Base-by-base conservation (phyloP, 1,284 basidiomycete genomes). In the Phenoliferia sp. region DNA sequence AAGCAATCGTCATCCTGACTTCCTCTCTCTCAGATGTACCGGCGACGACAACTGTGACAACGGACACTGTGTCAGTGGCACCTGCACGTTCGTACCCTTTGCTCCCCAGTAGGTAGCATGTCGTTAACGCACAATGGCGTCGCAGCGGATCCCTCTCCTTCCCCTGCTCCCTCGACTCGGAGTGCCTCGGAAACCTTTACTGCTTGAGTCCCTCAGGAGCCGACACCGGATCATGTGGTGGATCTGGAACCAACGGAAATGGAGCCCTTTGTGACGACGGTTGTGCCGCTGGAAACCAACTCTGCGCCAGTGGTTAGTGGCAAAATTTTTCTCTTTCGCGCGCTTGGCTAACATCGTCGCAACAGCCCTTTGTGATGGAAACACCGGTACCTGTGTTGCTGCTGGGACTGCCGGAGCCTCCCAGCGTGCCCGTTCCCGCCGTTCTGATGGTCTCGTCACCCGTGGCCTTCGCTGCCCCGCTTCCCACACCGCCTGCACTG, bases 401-500 rank as follows among this genome's bases (percentile, higher is more conserved):
- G 12, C 39, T 12, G 39, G 12, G 39, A 12, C 22, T 22, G 39
- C 12, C 22, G 39, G 39, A 12, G 39, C 39, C 22, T 44, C 39
- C 12, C 39, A 44, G 22, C 39, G 39, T 22, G 12, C 39, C 39
- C 39, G 39, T 22, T 12, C 39, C 39, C 39, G 39, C 12, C 39
- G 39, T 22, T 22, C 12, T 22, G 39, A 44, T 12, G 39, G 12
- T 12, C 39, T 44, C 39, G 39, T 22, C 22, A 44, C 12, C 39
- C 22, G 39, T 44, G 12, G 39, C 39, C 39, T 22, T 22, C 39
- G 22, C 39, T 69, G 65, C 68, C 65, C 68, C 12, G 35, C 65
- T 19, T 54, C 62, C 15, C 39, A 62, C 56, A 59, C 63, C 29
- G 65, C 65, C 1, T 69, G 68, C 68, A n/a, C 63, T 10, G 12